phyloP scores from a whole-genome alignment of 2,329 filamentous ascomycete genomes.

The Diaporthe amygdali region DNA sequence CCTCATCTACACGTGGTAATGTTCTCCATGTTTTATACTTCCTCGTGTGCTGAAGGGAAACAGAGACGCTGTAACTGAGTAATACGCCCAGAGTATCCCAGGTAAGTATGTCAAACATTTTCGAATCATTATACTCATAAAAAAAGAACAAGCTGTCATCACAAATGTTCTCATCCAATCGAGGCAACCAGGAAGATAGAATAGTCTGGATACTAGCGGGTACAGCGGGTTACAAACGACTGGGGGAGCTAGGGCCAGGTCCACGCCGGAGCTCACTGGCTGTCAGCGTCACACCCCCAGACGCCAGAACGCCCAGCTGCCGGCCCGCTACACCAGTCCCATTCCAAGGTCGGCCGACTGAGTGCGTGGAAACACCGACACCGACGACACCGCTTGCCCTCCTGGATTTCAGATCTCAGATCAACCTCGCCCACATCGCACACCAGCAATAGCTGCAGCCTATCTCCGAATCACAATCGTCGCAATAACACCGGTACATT shows the following conservation, averaged over 20 bases:
- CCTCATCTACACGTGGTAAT: neutral
- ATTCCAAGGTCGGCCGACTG: neutral
- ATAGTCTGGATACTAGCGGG: neutral
- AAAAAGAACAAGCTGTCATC: neutral
- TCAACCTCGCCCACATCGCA: neutral
- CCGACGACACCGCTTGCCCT: slow-evolving; percentile 1
- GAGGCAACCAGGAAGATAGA: neutral
- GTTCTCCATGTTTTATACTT: neutral
- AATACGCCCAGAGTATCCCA: neutral
- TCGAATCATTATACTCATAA: neutral
- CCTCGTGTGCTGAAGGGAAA: neutral
- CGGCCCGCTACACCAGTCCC: neutral
- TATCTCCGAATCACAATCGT: neutral
- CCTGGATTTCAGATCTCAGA: neutral
- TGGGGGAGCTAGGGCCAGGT: slow-evolving; percentile 22
- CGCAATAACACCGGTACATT: neutral
- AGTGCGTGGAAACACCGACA: neutral
- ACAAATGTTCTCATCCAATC: neutral
- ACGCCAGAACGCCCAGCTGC: neutral
- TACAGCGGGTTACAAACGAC: neutral
- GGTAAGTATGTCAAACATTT: neutral
- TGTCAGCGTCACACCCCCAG: neutral
- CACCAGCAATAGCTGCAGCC: neutral
- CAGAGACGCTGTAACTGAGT: neutral
- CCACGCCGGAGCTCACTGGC: slow-evolving; percentile 7